Conservation (phyloP, 2,329 filamentous ascomycete genomes). For the Madurella fahalii region DNA sequence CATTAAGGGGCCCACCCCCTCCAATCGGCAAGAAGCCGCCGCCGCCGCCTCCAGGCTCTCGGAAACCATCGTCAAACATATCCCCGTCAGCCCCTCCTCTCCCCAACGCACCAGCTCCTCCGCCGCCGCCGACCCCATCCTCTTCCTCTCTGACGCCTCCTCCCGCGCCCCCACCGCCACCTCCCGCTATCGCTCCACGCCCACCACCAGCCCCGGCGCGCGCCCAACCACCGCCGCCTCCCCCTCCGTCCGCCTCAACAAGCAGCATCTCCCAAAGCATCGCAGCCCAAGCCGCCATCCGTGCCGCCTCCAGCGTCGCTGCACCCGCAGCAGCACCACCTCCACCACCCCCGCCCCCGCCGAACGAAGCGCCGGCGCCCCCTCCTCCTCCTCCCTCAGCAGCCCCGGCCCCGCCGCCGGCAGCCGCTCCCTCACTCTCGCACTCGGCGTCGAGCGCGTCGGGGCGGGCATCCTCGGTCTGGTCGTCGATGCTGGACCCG, state of each 20-base stretch:
- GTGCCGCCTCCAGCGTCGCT: conserved; percentile 31
- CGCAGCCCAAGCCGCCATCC: conserved; percentile 39
- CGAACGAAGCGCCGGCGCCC: conserved; percentile 34
- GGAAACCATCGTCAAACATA: conserved; percentile 50
- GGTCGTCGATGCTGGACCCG: conserved; percentile 65
- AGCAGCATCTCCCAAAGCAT: conserved; percentile 33
- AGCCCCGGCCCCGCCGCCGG: conserved; percentile 29
- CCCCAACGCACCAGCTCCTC: conserved; percentile 32
- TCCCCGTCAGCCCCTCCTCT: conserved; percentile 33
- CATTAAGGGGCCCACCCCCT: conserved; percentile 67
- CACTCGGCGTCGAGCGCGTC: conserved; percentile 26
- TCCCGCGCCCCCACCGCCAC: conserved; percentile 41
- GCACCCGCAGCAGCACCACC: conserved; percentile 31
- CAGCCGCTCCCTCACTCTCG: conserved; percentile 33
- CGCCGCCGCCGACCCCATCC: conserved; percentile 33
- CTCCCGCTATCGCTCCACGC: conserved; percentile 40
- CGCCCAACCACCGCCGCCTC: conserved; percentile 32
- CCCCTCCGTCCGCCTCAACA: conserved; percentile 32
- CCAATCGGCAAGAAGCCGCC: conserved; percentile 73
- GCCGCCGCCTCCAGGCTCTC: conserved; percentile 56
- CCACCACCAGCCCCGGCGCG: conserved; percentile 36
- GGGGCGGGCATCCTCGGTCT: conserved; percentile 44
- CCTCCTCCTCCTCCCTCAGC: conserved; percentile 39
- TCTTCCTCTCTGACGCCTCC: conserved; percentile 30
- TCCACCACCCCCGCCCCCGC: conserved; percentile 33